Evolutionary conservation across 1,284 basidiomycete genomes (phyloP).

Genomic region (Mycena sp.): DNA sequence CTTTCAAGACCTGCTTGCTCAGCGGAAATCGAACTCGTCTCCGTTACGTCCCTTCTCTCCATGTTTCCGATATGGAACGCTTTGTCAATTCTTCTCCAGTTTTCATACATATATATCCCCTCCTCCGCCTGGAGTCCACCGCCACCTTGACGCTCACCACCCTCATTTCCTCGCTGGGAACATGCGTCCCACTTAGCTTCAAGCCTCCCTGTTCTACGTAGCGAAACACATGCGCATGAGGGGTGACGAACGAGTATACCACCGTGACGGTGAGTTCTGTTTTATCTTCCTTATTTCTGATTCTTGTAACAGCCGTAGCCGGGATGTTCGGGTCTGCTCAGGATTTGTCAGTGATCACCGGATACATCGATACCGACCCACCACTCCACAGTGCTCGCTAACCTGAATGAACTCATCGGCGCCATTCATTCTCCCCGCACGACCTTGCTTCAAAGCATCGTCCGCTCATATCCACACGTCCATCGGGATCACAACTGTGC

Average conservation of each 20-base stretch:
- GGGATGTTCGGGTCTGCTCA: not conserved
- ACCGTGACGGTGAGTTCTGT: not conserved
- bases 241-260: not conserved
- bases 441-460: not conserved
- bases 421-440: not conserved
- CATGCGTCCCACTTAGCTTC: not conserved
- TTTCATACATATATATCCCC: no score
- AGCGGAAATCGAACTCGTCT: no score
- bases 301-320: not conserved
- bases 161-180: not conserved
- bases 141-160: not conserved
- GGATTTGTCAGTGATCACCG: not conserved
- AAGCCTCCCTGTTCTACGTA: not conserved
- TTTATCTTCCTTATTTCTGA: not conserved
- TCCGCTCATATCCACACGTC: not conserved
- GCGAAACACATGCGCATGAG: not conserved
- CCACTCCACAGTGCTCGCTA: not conserved
- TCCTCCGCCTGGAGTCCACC: no score
- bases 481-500: not conserved
- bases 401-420: not conserved
- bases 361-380: not conserved
- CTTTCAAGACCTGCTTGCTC: no score
- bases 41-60: no score
- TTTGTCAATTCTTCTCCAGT: no score
- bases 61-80: no score